Evolutionary conservation across 2,329 filamentous ascomycete genomes (phyloP).

Genomic region (Alternaria brassicae): DNA sequence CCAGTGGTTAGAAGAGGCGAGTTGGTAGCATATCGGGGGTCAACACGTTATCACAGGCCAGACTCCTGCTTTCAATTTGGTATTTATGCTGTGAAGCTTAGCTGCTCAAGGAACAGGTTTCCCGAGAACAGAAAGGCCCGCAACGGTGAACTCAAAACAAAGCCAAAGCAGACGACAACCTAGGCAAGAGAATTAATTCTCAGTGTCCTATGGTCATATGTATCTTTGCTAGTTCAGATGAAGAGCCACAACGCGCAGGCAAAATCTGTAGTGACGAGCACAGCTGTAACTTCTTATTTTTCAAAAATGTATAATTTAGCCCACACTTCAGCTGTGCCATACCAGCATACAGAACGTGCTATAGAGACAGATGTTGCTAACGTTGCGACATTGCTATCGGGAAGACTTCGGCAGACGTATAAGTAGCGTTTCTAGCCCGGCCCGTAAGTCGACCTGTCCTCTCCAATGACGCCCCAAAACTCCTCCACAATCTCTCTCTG

Average conservation of each 20-base stretch:
- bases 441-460: not conserved
- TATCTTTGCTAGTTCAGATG: not conserved
- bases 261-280: not conserved
- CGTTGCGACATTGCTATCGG: not conserved
- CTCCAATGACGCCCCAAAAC: not conserved
- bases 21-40: not conserved
- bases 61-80: not conserved
- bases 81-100: not conserved
- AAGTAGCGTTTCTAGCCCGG: not conserved
- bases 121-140: not conserved
- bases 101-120: not conserved
- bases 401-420: not conserved
- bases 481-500: not conserved
- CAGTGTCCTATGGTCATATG: no score
- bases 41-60: not conserved
- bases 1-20: not conserved
- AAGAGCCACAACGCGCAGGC: not conserved
- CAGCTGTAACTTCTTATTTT: not conserved
- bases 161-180: not conserved
- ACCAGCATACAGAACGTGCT: not conserved
- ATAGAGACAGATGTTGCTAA: not conserved
- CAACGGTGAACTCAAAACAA: not conserved
- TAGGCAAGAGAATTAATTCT: not conserved
- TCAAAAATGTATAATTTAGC: not conserved
- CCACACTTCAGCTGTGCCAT: not conserved